Evolutionary conservation across 169 alveolate genomes (phyloP).

Genomic region (Theileria sp.): DNA sequence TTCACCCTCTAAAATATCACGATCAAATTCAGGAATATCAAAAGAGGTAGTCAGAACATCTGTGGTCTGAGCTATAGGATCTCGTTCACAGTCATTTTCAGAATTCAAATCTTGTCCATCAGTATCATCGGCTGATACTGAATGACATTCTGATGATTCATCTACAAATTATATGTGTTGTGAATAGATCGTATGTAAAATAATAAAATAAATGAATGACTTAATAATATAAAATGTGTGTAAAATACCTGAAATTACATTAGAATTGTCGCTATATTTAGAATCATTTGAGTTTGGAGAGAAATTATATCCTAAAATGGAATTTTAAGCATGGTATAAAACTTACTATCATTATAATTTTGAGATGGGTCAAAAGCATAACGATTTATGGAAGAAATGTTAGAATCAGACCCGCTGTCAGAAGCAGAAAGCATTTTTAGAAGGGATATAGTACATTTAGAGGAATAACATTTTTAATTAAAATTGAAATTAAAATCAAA

Average conservation of each 20-base stretch:
- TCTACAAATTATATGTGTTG: not conserved
- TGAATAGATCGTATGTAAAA: not conserved
- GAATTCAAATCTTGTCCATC: slow-evolving; percentile 2
- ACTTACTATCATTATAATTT: not conserved
- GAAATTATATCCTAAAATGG: not conserved
- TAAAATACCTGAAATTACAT: not conserved
- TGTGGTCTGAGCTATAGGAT: not conserved
- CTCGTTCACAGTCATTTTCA: not conserved
- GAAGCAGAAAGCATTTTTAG: not conserved
- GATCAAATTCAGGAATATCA: slow-evolving; percentile 8
- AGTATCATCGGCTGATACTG: not conserved
- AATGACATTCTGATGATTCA: slow-evolving; percentile 3
- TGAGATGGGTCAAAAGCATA: not conserved
- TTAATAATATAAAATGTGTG: not conserved
- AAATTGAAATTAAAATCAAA: not conserved
- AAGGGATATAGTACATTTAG: not conserved
- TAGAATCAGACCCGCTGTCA: not conserved
- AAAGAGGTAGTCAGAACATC: not conserved
- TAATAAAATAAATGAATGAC: not conserved
- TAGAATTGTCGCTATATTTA: not conserved
- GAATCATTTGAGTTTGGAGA: not conserved
- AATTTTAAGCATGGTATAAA: too few species aligned
- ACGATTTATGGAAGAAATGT: not conserved
- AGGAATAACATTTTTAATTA: not conserved
- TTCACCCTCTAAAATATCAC: not conserved